Evolutionary conservation across 768 basidiomycete genomes (phyloP), one percentile per base, ranked within the genome.

Genomic region (Termitomyces sp.): DNA sequence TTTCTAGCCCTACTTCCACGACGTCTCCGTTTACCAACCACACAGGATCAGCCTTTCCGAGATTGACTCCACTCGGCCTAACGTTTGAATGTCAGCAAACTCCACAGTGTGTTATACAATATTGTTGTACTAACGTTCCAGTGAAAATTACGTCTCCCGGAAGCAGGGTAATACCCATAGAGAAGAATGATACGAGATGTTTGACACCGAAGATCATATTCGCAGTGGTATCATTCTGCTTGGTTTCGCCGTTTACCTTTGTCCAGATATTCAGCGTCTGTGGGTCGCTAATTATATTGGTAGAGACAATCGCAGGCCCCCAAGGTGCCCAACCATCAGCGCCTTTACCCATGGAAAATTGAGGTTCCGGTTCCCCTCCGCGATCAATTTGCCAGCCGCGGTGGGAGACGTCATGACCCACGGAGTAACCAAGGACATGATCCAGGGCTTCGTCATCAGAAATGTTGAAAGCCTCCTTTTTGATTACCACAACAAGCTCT

Each of bases 121-220:
- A 8, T 20, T n/a, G 6, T 54, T 45, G 44, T 12, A 68, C 73
- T 66, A 46, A 73, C 75, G 72, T 75, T 66, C 74, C 75, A 52
- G 75, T 76, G 63, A 76, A 77, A 24, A 77, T 76, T 2, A 77
- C 70, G 57, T 77, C 76, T 18, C 75, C 76, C 24, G 75, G 76
- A 14, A 71, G 61, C 30, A 76, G 58, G 2, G 75, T 77, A 9
- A 69, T 77, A 1, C 76, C 75, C 76, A 78, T 78, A 2, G 73
- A 74, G 67, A 78, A 75, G 68, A 75, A 77, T 8, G 70, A 72
- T 22, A 76, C 73, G 2, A 76, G 65, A 20, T 75, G 65, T 56
- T 70, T 72, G 44, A 77, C 75, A 32, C 70, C 70, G 56, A 76
- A 77, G 14, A 77, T 73, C 75, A 76, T 76, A 54, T 70, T 75